A percentile compares a stretch with the other conserved stretches of the same genome.
These are phyloP conservation scores for Odontarrhena argentea DNA, from an alignment of 345 rosid genomes.

Conservation along the genomic window DNA sequence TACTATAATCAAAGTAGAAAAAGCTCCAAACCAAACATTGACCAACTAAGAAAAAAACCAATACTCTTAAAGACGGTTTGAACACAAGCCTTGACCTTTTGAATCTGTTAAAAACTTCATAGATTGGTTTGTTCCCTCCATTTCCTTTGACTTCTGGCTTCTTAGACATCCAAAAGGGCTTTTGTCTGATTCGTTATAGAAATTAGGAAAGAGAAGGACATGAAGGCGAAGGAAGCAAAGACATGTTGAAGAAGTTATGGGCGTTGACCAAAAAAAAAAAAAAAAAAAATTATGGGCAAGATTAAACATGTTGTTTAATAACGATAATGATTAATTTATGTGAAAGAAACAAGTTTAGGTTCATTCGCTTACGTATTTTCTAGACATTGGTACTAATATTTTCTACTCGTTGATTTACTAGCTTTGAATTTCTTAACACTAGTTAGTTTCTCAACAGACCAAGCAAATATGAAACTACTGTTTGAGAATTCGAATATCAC, in stretches of 20 bases:
- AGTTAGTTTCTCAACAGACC: no score
- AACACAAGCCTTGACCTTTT: conserved; percentile 58
- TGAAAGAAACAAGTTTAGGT: no score
- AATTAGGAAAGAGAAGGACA: conserved; percentile 8
- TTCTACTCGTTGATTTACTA: no score
- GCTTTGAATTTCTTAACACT: no score
- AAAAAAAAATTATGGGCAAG: no score
- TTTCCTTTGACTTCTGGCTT: conserved; percentile 44
- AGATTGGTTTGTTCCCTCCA: conserved; percentile 38
- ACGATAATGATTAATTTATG: no score
- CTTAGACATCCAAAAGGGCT: conserved; percentile 50
- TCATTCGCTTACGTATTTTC: no score
- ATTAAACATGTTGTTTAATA: no score
- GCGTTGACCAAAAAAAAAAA: no score
- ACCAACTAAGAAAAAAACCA: conserved; percentile 65
- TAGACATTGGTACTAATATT: no score
- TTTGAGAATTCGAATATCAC: background rate
- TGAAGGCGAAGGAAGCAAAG: background rate
- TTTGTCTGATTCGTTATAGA: background rate
- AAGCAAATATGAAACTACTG: background rate
- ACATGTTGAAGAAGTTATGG: no score
- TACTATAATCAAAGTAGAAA: conserved; percentile 71
- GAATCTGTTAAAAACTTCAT: conserved; percentile 57
- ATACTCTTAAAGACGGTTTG: conserved; percentile 69
- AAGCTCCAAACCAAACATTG: conserved; percentile 60